These are phyloP conservation scores for Penicillium cinerascens DNA, from an alignment of 495 filamentous ascomycete species.

Conservation along the genomic window DNA sequence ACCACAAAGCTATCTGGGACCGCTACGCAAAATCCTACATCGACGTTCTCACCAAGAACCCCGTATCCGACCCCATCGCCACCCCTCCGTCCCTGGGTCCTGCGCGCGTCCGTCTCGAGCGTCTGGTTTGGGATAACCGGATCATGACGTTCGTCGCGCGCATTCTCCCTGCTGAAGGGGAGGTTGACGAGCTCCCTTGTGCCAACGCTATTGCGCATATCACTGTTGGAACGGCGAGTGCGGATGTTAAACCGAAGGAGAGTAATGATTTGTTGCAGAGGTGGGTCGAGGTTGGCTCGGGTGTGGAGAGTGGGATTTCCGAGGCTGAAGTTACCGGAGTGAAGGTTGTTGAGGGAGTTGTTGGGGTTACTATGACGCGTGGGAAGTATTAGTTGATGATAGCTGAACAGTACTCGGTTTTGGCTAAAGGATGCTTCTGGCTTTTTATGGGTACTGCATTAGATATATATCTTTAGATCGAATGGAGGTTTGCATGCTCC, in stretches of 20 bases:
- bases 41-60: slow-evolving; percentile 33
- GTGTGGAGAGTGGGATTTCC: slow-evolving; percentile 45
- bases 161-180: slow-evolving; percentile 44
- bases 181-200: slow-evolving; percentile 54
- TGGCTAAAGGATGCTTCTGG: no score
- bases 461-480: no score
- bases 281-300: slow-evolving; percentile 59
- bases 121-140: slow-evolving; percentile 73
- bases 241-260: slow-evolving; percentile 82
- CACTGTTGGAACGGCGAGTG: slow-evolving; percentile 75
- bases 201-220: slow-evolving; percentile 81
- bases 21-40: slow-evolving; percentile 53
- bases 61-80: slow-evolving; percentile 34
- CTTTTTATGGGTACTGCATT: not conserved
- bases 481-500: no score
- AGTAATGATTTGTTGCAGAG: slow-evolving; percentile 76
- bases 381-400: slow-evolving; percentile 18
- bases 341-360: slow-evolving; percentile 39
- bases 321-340: slow-evolving; percentile 44
- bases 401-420: no score
- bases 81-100: slow-evolving; percentile 43
- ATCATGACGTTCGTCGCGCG: slow-evolving; percentile 87
- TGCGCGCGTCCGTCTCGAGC: slow-evolving; percentile 58
- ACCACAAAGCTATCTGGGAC: slow-evolving; percentile 67
- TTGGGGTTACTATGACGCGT: slow-evolving; percentile 44